A percentile compares a stretch with the other conserved stretches of the same genome.
These are phyloP conservation scores for Acer saccharum DNA, from an alignment of 345 rosid genomes.

Conservation along the genomic window DNA sequence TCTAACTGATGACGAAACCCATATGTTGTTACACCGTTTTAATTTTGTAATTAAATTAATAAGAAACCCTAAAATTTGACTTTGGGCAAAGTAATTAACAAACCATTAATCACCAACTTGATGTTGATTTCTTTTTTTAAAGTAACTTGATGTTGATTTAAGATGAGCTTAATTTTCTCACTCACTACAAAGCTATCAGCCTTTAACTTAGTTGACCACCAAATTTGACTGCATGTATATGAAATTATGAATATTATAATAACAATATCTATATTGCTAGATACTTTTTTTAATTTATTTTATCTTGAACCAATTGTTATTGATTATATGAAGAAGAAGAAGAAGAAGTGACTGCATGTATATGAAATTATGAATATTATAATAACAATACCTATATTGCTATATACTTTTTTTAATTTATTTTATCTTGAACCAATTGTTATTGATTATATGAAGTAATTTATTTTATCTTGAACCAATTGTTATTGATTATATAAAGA, in stretches of 20 bases:
- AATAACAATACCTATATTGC: no score
- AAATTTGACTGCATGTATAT: not conserved
- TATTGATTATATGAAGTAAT: no score
- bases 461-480: not conserved
- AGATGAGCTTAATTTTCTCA: slow-evolving; percentile 3
- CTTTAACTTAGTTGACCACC: not conserved
- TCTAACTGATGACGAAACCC: slow-evolving; percentile 25
- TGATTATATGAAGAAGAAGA: no score
- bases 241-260: no score
- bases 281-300: not conserved
- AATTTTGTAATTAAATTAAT: not conserved
- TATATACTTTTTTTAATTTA: no score
- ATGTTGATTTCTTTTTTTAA: not conserved
- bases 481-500: not conserved
- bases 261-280: not conserved
- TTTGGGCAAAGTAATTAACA: not conserved
- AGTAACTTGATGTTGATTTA: not conserved
- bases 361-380: no score
- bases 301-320: not conserved
- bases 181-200: not conserved
- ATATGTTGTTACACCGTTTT: slow-evolving; percentile 7
- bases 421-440: no score
- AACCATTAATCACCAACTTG: slow-evolving; percentile 8
- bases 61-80: not conserved
- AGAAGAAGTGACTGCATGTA: no score